Evolutionary conservation across 1,284 basidiomycete genomes (phyloP).

Genomic region (Vanrija humicola): DNA sequence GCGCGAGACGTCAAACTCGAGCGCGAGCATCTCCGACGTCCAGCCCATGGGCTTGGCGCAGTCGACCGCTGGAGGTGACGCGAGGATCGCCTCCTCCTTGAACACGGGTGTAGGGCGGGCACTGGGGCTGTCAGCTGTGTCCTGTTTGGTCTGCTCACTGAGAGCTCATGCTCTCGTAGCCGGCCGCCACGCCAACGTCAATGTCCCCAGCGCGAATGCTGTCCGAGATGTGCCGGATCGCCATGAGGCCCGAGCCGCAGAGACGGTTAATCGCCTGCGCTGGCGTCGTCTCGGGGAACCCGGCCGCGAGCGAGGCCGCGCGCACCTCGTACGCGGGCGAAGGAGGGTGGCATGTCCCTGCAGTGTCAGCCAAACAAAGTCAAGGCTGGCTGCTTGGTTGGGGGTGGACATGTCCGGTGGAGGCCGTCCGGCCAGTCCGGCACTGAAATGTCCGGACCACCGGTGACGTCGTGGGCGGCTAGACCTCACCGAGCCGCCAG

Average conservation of each 20-base stretch:
- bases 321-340: slow-evolving; percentile 21
- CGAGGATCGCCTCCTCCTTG: slow-evolving; percentile 70
- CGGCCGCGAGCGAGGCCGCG: slow-evolving; percentile 18
- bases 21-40: slow-evolving; percentile 82
- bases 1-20: slow-evolving; percentile 68
- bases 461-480: too few relatives aligned
- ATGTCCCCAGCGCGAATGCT: slow-evolving; percentile 66
- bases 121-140: slow-evolving; percentile 48
- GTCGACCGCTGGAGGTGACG: slow-evolving; percentile 61
- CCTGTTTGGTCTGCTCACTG: slow-evolving; percentile 54
- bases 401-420: too few relatives aligned
- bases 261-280: slow-evolving; percentile 75
- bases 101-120: slow-evolving; percentile 68
- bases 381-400: too few relatives aligned
- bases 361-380: neutral
- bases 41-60: slow-evolving; percentile 87
- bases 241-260: slow-evolving; percentile 76
- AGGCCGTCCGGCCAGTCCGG: too few relatives aligned
- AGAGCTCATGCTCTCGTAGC: slow-evolving; percentile 75
- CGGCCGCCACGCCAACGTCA: slow-evolving; percentile 70
- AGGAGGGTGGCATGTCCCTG: slow-evolving; percentile 16
- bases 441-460: too few relatives aligned
- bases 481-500: too few relatives aligned
- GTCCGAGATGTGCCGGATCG: slow-evolving; percentile 62
- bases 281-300: slow-evolving; percentile 57